Evolutionary conservation across 2,329 filamentous ascomycete species (phyloP).

Genomic region (Penicillium sp.): DNA sequence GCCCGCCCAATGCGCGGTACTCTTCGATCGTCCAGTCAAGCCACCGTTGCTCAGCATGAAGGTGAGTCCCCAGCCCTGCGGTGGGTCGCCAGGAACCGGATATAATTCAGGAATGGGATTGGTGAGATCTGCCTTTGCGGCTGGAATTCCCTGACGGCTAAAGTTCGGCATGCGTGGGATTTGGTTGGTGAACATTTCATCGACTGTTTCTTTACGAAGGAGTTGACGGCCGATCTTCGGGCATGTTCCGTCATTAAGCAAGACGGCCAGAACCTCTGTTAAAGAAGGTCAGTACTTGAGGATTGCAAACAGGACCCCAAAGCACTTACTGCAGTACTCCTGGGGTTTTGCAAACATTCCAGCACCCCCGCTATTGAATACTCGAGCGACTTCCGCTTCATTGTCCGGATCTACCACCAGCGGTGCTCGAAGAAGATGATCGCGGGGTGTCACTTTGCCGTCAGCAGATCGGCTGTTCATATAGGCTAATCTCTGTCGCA

Average conservation of each 20-base stretch:
- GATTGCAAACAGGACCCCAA: not conserved
- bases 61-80: constrained; percentile 68
- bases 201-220: constrained; percentile 61
- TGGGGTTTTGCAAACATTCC: constrained; percentile 64
- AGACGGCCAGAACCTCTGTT: constrained; percentile 61
- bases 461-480: constrained; percentile 60
- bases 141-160: constrained; percentile 49
- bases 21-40: constrained; percentile 56
- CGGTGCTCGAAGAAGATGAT: constrained; percentile 57
- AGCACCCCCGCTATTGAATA: constrained; percentile 65
- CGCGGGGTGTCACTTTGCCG: constrained; percentile 46
- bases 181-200: constrained; percentile 69
- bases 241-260: constrained; percentile 68
- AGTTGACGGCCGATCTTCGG: constrained; percentile 60
- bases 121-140: constrained; percentile 55
- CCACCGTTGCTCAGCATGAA: constrained; percentile 59
- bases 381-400: constrained; percentile 46
- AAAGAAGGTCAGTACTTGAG: not conserved
- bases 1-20: constrained; percentile 63
- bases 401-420: constrained; percentile 46
- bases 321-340: constrained; percentile 60
- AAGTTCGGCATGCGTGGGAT: constrained; percentile 61
- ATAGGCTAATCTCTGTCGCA: constrained; percentile 59
- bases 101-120: constrained; percentile 58
- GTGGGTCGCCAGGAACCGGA: constrained; percentile 42